Evolutionary conservation across 768 basidiomycete genomes (phyloP).

Genomic region (Psilocybe cubensis): DNA sequence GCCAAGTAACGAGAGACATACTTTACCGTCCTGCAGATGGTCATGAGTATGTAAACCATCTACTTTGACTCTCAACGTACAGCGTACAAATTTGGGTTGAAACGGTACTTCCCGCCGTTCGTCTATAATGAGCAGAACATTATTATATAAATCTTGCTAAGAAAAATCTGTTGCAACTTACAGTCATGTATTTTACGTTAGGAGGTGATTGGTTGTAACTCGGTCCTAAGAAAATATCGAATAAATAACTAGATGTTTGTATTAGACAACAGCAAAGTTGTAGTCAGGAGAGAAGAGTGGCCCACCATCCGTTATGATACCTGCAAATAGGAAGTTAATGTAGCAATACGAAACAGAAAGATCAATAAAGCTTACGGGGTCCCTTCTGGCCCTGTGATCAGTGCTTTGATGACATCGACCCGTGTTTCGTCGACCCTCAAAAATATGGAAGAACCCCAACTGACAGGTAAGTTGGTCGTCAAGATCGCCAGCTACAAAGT

Average conservation of each 20-base stretch:
- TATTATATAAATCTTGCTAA: neutral
- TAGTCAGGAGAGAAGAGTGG: slow-evolving; percentile 15
- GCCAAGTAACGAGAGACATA: slow-evolving; percentile 88
- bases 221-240: slow-evolving; percentile 92
- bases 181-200: slow-evolving; percentile 64
- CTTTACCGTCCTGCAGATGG: slow-evolving; percentile 79
- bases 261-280: slow-evolving; percentile 35
- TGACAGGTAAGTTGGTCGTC: slow-evolving; percentile 91
- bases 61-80: slow-evolving; percentile 41
- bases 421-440: slow-evolving; percentile 90
- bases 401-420: slow-evolving; percentile 90
- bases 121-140: slow-evolving; percentile 50
- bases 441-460: slow-evolving; percentile 95
- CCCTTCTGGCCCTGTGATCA: slow-evolving; percentile 91
- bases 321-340: slow-evolving; percentile 36
- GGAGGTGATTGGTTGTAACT: slow-evolving; percentile 91
- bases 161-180: slow-evolving; percentile 29
- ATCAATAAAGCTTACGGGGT: slow-evolving; percentile 69
- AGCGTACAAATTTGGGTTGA: slow-evolving; percentile 95
- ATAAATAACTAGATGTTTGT: slow-evolving; percentile 46
- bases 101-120: slow-evolving; percentile 85
- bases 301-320: slow-evolving; percentile 90
- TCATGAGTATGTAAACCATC: neutral
- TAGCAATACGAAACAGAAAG: slow-evolving; percentile 2
- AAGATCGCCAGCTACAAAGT: slow-evolving; percentile 79